Evolutionary conservation across 2,329 filamentous ascomycete genomes (phyloP), one percentile per base, ranked within the genome.

Genomic region (Trichoderma afroharzianum): DNA sequence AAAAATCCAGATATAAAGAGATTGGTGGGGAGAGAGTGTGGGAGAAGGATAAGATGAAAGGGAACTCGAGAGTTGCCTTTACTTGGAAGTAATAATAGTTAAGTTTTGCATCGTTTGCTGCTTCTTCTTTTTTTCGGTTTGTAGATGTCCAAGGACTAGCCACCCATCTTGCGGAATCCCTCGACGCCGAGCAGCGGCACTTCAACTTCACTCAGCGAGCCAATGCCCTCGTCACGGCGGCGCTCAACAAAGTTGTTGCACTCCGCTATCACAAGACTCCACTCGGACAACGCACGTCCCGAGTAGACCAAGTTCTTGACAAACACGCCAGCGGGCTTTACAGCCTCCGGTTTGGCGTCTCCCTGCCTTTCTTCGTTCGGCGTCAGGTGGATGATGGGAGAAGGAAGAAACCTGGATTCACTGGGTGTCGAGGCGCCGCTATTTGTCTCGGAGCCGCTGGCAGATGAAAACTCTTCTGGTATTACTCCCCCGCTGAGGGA

Each of bases 231-330:
- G 61, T 90, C 89, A 66, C 90, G 90, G 69, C 93, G 87, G 59
- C 93, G 86, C 72, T 95, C 92, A 36, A 94, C 89, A 80, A 95
- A 96, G 77, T 90, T 93, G 81, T 95, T 93, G 82, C 90, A 93
- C 79, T 96, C 93, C 70, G 88, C 88, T 18, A 94, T 89, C 24
- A 95, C 88, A 21, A 93, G 83, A 24, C 86, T 85, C 93, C 93
- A 96, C 80, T 96, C 93, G 0, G 92, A 92, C 58, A 96, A 84
- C 0, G 93, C 91, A 24, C 92, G 86, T 2, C 93, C 93, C 3
- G 88, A 84, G 79, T 95, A 92, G 63, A 88, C 88, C 9, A 85
- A 83, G 30, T 85, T 85, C 59, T 82, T 80, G 15, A 80, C 79
- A 68, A 82, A 85, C 2, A 82, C 74, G 6, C 86, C 86, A 1